phyloP scores from a whole-genome alignment of 1,139 yeast genomes.

The Protomyces arabidopsidicola region DNA sequence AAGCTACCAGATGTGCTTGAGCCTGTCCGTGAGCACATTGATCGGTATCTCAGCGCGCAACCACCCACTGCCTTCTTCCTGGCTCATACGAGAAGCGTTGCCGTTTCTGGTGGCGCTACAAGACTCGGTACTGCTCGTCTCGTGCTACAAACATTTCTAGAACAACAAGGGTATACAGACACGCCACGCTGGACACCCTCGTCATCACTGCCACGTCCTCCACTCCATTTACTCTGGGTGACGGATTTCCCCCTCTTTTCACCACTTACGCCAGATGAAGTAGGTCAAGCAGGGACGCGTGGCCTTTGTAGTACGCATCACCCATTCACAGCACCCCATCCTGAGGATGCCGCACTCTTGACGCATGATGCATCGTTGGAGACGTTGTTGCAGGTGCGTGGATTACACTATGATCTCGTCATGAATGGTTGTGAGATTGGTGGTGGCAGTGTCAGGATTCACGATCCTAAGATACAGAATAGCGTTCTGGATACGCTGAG shows the following conservation, averaged over 20 bases:
- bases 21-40: neutral
- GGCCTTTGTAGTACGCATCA: constrained; percentile 75
- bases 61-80: constrained; percentile 47
- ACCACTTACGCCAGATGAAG: constrained; percentile 49
- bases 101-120: constrained; percentile 86
- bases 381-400: constrained; percentile 63
- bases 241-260: constrained; percentile 84
- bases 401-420: constrained; percentile 94
- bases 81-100: constrained; percentile 59
- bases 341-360: constrained; percentile 10
- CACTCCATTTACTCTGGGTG: constrained; percentile 55
- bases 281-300: constrained; percentile 32
- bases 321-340: constrained; percentile 83
- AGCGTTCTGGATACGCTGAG: constrained; percentile 52
- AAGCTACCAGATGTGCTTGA: neutral
- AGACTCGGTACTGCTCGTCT: constrained; percentile 87
- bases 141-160: constrained; percentile 50
- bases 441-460: constrained; percentile 95
- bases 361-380: neutral
- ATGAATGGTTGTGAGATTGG: constrained; percentile 94
- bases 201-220: neutral
- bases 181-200: neutral
- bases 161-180: constrained; percentile 43
- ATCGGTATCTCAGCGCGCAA: neutral
- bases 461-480: constrained; percentile 71